Evolutionary conservation across 2,329 filamentous ascomycete genomes (phyloP).

Genomic region (Nannizzia gypsea): DNA sequence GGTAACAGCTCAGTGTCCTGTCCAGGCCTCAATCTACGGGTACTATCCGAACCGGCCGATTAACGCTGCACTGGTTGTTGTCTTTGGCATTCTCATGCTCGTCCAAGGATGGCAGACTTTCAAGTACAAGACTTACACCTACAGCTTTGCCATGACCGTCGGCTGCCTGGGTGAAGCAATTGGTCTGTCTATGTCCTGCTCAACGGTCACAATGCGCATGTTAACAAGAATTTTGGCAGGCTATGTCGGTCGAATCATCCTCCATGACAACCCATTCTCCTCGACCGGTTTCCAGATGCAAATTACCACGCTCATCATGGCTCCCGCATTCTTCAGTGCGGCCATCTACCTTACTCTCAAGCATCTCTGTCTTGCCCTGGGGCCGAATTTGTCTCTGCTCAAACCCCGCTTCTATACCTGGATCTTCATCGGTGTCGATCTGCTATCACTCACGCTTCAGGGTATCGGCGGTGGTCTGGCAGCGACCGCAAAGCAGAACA

Average conservation of each 20-base stretch:
- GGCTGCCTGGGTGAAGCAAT: constrained; percentile 38
- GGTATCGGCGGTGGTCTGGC: constrained; percentile 48
- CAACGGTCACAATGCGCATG: neutral
- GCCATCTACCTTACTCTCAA: constrained; percentile 47
- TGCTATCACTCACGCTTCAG: constrained; percentile 47
- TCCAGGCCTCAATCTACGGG: constrained; percentile 42
- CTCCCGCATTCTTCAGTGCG: constrained; percentile 46
- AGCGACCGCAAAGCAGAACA: constrained; percentile 34
- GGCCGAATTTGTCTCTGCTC: constrained; percentile 37
- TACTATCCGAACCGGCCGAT: constrained; percentile 43
- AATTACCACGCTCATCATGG: constrained; percentile 45
- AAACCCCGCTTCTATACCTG: constrained; percentile 43
- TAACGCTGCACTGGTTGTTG: constrained; percentile 42
- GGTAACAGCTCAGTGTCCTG: constrained; percentile 26
- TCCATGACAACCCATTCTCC: constrained; percentile 43
- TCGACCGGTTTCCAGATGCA: constrained; percentile 41
- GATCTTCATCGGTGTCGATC: constrained; percentile 48
- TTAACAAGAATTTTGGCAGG: constrained; percentile 29
- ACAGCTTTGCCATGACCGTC: constrained; percentile 38
- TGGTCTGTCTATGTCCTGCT: neutral
- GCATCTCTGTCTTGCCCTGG: constrained; percentile 45
- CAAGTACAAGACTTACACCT: constrained; percentile 46
- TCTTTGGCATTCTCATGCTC: constrained; percentile 40
- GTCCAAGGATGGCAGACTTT: constrained; percentile 38
- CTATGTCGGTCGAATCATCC: constrained; percentile 44